Evolutionary conservation across 2,329 filamentous ascomycete genomes (phyloP), one percentile per base, ranked within the genome.

Genomic region (Pseudogymnoascus pannorum): DNA sequence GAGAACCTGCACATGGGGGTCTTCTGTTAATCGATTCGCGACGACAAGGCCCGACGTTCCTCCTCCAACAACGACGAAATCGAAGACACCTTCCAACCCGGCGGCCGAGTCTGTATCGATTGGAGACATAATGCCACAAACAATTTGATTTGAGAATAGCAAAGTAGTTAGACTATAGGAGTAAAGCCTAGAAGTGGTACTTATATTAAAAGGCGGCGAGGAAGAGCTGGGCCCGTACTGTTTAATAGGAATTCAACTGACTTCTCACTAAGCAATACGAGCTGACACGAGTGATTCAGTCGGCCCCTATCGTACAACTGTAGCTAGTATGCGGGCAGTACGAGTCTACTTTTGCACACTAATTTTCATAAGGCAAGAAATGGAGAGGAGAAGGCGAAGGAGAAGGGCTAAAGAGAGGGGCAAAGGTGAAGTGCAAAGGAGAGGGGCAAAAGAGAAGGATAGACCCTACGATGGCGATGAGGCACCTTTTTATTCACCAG

Each of bases 1-100:
- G 6, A 76, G 66, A 14, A 79, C 73, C 5, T 67, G 67, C 29
- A 73, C 68, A 36, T 72, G 48, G 29, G 68, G 66, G 62, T 75
- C 70, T 63, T 77, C 74, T 29, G 68, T 72, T 6, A 79, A 69
- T 2, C 77, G 73, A 22, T 71, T 70, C 5, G 77, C 77, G 8
- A 79, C 68, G 2, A 75, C 73, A 2, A 78, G 70, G 5, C 77
- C 77, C 4, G 76, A 72, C 0, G 77, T 78, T n/a, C 77, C 77
- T 5, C 76, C 77, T 9, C 77, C 76, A 7, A 77, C 72, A 20
- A 79, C 65, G 33, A 78, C 64, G 60, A 75, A 78, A 66, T 78
- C 75, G 66, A 73, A 76, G 14, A 18, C 54, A 8, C 16, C 33
- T 9, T 57, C 54, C n/a, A 57, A 9, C 14, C 26, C 26, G 16